Evolutionary conservation across 345 rosid species (phyloP), one percentile per base, ranked within the genome.

Genomic region (Rhodamnia rubescens): DNA sequence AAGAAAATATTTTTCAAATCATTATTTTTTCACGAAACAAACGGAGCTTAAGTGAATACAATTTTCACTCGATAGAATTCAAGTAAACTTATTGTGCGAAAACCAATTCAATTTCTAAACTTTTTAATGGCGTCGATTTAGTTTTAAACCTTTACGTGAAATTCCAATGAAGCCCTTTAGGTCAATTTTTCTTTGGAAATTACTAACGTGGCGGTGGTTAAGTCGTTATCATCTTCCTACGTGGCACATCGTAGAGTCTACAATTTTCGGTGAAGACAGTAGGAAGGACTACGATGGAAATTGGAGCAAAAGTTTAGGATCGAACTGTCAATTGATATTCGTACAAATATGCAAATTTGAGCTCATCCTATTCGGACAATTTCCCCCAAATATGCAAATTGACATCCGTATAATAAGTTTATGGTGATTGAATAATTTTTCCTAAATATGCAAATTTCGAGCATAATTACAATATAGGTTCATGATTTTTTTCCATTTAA

Each of bases 151-250:
- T 59, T 7, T 27, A 2, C 29, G 0, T 1, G 7, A 6, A 1
- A 27, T 0, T 59, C 7, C 5, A 27, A 59, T 6, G 3, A n/a
- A 59, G 5, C 3, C 10, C 0, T 14, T 14, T 14, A 0, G 0
- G 0, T 3, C 21, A 61, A 61, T 61, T 3, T 61, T 27, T 0
- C 32, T n/a, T n/a, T 0, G 0, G 27, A 61, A 61, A 27, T 27
- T 2, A 6, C n/a, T n/a, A n/a, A n/a, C n/a, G n/a, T n/a, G n/a
- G 15, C 2, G 11, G 2, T 1, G 0, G 0, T 7, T 9, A 2
- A 61, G 11, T 61, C 11, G 12, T 0, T 14, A 0, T 36, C 3
- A 6, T 12, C 12, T 12, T 58, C 32, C 27, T 15, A 27, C 0
- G 8, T 0, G 1, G 6, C 20, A 27, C 5, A 27, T 0, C 14